A percentile compares a stretch with the other conserved stretches of the same genome.
These are phyloP conservation scores for Aspergillus ruber DNA, from an alignment of 2,329 filamentous ascomycete species.

Conservation along the genomic window DNA sequence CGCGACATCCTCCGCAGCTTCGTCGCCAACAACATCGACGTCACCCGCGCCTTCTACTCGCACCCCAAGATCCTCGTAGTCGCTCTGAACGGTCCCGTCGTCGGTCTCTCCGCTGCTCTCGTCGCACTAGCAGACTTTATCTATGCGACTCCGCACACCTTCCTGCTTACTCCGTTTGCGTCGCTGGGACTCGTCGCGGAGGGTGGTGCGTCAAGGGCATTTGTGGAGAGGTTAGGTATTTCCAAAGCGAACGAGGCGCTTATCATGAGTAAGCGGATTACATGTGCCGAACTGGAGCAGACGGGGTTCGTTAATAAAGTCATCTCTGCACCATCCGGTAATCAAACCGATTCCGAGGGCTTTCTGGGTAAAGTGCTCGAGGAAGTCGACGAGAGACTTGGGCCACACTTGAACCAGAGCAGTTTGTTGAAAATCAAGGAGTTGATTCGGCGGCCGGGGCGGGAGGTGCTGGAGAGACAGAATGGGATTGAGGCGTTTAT, in stretches of 20 bases:
- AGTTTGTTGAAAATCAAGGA: constrained; percentile 80
- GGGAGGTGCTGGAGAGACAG: constrained; percentile 66
- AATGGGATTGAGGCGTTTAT: constrained; percentile 80
- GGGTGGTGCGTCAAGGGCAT: constrained; percentile 70
- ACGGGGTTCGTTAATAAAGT: constrained; percentile 83
- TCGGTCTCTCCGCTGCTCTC: constrained; percentile 82
- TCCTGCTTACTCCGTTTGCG: constrained; percentile 84
- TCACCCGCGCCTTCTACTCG: constrained; percentile 82
- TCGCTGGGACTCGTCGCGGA: constrained; percentile 86
- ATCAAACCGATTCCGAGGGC: constrained; percentile 56
- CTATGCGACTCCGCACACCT: constrained; percentile 74
- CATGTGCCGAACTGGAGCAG: constrained; percentile 63
- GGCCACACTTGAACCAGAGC: constrained; percentile 70
- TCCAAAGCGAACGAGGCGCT: constrained; percentile 85
- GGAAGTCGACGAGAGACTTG: constrained; percentile 76
- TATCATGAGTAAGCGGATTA: constrained; percentile 77
- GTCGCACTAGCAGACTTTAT: constrained; percentile 84
- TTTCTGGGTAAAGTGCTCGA: constrained; percentile 66
- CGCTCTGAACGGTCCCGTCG: constrained; percentile 83
- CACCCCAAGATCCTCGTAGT: constrained; percentile 91
- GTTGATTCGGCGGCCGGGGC: constrained; percentile 67
- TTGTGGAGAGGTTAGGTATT: constrained; percentile 74
- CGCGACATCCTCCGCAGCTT: constrained; percentile 64
- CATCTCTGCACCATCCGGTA: constrained; percentile 52
- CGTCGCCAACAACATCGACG: constrained; percentile 79